Evolutionary conservation across 805 yeast genomes (phyloP).

Genomic region (Barnettozyma vustinii): DNA sequence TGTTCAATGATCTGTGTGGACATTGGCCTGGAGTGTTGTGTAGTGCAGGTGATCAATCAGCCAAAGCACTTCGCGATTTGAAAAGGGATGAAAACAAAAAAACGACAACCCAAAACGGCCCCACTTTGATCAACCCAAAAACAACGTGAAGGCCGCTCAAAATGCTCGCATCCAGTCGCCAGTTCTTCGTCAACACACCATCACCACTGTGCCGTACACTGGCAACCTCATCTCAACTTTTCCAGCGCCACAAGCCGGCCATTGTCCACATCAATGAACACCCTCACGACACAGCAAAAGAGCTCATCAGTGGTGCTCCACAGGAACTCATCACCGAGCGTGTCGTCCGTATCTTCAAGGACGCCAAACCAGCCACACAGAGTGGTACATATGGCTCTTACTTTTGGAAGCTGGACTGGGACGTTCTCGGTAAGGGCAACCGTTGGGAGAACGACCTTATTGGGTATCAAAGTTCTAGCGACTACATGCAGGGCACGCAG

Average conservation of each 20-base stretch:
- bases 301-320: conserved; percentile 75
- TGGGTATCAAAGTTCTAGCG: conserved; percentile 78
- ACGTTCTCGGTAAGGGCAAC: conserved; percentile 66
- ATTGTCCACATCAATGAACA: conserved; percentile 19
- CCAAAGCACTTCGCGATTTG: background rate
- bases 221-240: background rate
- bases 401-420: conserved; percentile 84
- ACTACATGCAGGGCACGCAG: conserved; percentile 74
- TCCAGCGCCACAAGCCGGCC: conserved; percentile 4
- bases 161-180: background rate
- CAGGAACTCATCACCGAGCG: conserved; percentile 52
- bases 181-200: background rate
- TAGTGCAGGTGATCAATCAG: background rate
- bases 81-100: background rate
- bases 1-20: conserved; percentile 27
- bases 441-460: conserved; percentile 88
- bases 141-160: background rate
- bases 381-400: conserved; percentile 44
- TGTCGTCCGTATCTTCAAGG: conserved; percentile 71
- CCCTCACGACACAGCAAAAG: conserved; percentile 39
- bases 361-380: conserved; percentile 78
- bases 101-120: background rate
- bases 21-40: conserved; percentile 8
- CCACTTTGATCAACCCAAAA: background rate
- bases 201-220: background rate